A percentile compares a stretch with the other conserved stretches of the same genome.
phyloP scores from a whole-genome alignment of 768 basidiomycete genomes.

The Pleurotus djamor region DNA sequence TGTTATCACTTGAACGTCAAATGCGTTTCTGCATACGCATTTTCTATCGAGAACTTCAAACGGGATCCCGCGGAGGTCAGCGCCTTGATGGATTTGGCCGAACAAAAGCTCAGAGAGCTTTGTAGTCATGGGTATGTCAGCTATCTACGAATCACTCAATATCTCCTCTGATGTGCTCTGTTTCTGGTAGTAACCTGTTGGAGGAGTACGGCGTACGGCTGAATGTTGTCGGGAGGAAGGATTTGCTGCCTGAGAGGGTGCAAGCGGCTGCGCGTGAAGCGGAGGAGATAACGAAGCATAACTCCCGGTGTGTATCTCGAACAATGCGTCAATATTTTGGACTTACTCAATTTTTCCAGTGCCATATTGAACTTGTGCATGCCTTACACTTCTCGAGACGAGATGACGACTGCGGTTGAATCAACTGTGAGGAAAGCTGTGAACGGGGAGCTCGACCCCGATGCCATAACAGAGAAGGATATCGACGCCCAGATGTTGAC shows the following conservation, averaged over 20 bases:
- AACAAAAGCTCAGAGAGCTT: conserved; percentile 75
- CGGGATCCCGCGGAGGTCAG: conserved; percentile 84
- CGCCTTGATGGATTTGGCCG: conserved; percentile 82
- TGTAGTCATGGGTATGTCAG: conserved; percentile 72
- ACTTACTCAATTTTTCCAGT: conserved; percentile 33
- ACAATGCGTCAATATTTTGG: neutral
- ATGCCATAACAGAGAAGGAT: conserved; percentile 58
- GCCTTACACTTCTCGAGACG: conserved; percentile 90
- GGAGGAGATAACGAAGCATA: conserved; percentile 72
- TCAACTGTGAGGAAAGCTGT: conserved; percentile 40
- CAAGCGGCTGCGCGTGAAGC: conserved; percentile 67
- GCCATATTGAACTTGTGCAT: conserved; percentile 91
- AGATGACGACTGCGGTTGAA: conserved; percentile 81
- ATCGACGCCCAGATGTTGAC: conserved; percentile 72
- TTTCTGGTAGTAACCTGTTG: conserved; percentile 61
- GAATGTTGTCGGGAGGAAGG: conserved; percentile 73
- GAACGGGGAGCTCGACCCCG: conserved; percentile 20
- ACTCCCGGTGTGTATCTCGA: conserved; percentile 49
- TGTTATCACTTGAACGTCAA: conserved; percentile 77
- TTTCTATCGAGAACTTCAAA: conserved; percentile 97
- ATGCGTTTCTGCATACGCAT: conserved; percentile 95
- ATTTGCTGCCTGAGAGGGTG: conserved; percentile 78
- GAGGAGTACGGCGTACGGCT: conserved; percentile 82
- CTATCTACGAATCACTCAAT: neutral
- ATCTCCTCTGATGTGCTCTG: neutral